These are phyloP conservation scores for Boletus smithii DNA, from an alignment of 1,284 basidiomycete genomes.

Conservation along the genomic window DNA sequence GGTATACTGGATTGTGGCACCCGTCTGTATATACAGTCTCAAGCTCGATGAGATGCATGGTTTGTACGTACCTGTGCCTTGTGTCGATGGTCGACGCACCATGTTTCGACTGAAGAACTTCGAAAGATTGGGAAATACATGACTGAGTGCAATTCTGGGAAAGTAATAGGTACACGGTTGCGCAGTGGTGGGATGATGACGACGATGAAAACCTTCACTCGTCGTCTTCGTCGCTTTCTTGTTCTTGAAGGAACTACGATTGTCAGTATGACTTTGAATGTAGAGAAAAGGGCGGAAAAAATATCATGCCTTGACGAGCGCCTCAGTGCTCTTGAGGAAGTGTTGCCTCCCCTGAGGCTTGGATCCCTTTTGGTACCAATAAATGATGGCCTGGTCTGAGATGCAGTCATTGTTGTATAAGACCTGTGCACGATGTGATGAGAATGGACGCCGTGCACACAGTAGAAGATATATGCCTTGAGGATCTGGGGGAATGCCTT, in stretches of 20 bases:
- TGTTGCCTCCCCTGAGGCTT: conserved; percentile 93
- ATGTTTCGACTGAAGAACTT: not conserved
- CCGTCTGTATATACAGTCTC: not conserved
- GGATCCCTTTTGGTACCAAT: conserved; percentile 96
- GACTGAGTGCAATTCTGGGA: conserved; percentile 16
- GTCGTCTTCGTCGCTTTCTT: conserved; percentile 71
- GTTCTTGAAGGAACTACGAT: conserved; percentile 73
- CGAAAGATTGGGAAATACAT: conserved; percentile 12
- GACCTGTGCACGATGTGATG: conserved; percentile 47
- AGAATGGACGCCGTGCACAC: not conserved
- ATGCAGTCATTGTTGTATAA: conserved; percentile 95
- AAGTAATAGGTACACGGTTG: conserved; percentile 19
- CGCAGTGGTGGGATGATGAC: conserved; percentile 1
- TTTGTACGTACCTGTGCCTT: conserved; percentile 6
- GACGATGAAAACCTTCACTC: conserved; percentile 32
- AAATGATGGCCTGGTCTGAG: conserved; percentile 93
- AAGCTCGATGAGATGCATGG: not conserved
- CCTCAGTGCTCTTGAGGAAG: conserved; percentile 86
- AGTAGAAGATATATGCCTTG: conserved; percentile 52
- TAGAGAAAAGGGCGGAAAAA: conserved; percentile 2
- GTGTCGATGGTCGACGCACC: not conserved
- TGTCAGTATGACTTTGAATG: conserved; percentile 17
- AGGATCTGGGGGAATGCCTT: conserved; percentile 92
- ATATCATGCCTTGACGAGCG: conserved; percentile 78
- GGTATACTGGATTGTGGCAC: not conserved